Evolutionary conservation across 2,329 filamentous ascomycete species (phyloP).

Genomic region (Ramularia endophylla): DNA sequence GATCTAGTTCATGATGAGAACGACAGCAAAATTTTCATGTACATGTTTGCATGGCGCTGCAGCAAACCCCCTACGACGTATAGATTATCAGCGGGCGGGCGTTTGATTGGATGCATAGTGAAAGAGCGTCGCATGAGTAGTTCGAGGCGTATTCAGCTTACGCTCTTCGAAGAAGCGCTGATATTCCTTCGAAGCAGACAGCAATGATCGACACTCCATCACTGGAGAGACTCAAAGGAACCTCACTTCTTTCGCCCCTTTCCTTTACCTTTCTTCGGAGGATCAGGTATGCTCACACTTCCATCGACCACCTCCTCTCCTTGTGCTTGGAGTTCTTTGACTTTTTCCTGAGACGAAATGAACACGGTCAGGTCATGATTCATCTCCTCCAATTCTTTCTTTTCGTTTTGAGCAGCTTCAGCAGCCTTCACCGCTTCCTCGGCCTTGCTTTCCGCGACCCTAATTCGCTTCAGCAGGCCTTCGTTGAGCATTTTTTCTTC

Average conservation of each 20-base stretch:
- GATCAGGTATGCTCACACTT: constrained; percentile 51
- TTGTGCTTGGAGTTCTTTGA: constrained; percentile 56
- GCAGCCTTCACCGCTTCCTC: constrained; percentile 48
- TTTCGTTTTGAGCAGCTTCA: constrained; percentile 43
- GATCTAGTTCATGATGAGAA: no score
- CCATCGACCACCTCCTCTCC: constrained; percentile 68
- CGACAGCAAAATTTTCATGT: neutral
- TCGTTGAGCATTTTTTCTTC: constrained; percentile 85
- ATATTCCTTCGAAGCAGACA: no score
- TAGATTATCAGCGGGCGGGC: neutral
- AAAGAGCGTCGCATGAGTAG: no score
- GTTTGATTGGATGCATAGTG: no score
- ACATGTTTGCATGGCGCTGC: no score
- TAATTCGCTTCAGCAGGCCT: constrained; percentile 75
- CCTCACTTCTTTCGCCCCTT: constrained; percentile 39
- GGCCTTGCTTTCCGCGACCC: constrained; percentile 57
- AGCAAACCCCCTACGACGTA: neutral
- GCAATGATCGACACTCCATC: no score
- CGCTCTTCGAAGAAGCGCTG: no score
- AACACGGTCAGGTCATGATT: constrained; percentile 85
- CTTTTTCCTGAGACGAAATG: constrained; percentile 74
- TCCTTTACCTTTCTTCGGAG: constrained; percentile 38
- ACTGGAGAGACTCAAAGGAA: no score
- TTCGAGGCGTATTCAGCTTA: no score
- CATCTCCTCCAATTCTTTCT: constrained; percentile 72